Base-by-base conservation (phyloP, 768 basidiomycete species). In the Myochromella boudieri region DNA sequence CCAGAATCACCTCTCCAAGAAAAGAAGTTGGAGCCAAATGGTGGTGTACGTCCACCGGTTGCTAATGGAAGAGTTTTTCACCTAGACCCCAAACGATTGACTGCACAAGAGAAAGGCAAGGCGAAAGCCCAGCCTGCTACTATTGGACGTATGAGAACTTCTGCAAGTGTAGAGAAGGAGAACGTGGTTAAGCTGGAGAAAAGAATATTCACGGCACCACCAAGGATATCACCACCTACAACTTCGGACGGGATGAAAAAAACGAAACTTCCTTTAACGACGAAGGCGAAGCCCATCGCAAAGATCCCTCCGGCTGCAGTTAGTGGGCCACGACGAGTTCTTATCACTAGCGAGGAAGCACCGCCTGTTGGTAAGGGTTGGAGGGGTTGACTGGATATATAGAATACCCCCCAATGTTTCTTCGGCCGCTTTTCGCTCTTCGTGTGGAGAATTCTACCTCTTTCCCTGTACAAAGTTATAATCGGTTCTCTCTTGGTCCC, bases 261-360 rank as follows among this genome's bases (percentile, higher is more conserved):
- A 26, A 46, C 39, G 20, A 46, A 32, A n/a, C 58, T 50, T 39
- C 50, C 59, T 14, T 49, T 60, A 20, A 44, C 51, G 29, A 58
- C 61, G 20, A 57, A 60, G 24, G 51, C 59, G 14, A 48, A 58
- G 36, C 29, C 57, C 7, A 46, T 60, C 29, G 11, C 55, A 9
- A 77, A 74, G 40, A 29, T 67, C n/a, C 65, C 69, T 54, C 62
- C 56, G 10, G 48, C 53, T 14, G 46, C 45, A 17, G 70, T 63
- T 49, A 72, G 71, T 22, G 85, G 84, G 5, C 77, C 86, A 4
- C 69, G 85, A 54, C 70, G 85, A 46, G 85, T 89, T 20, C 81
- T 75, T 4, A 67, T 86, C n/a, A 78, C 80, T 51, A 86, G 84
- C 52, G 73, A 74, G 1, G 83, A 85, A 45, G 85, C 84, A 4